Percentiles rank a stretch among this genome's conserved stretches.
Evolutionary conservation across 495 filamentous ascomycete species (phyloP).

Genomic region (Podospora pseudocomata): DNA sequence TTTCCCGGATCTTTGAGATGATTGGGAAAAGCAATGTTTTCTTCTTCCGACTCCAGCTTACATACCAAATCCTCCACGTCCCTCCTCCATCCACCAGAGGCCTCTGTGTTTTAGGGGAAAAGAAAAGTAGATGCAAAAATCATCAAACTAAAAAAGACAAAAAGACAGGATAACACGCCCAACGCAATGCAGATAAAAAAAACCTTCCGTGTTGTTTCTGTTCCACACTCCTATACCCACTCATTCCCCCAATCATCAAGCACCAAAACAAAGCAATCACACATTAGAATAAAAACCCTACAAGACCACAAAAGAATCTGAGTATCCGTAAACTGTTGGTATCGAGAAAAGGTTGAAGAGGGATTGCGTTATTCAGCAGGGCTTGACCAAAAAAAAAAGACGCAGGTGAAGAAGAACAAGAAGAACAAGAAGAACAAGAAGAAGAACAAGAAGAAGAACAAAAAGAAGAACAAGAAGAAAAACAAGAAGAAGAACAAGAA

Average conservation of each 20-base stretch:
- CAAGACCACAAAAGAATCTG: not conserved
- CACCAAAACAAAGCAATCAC: not conserved
- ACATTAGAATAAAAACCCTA: not conserved
- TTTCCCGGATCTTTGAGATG: not conserved
- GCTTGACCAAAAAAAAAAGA: conserved; percentile 7
- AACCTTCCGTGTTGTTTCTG: not conserved
- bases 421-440: not conserved
- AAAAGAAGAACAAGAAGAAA: not conserved
- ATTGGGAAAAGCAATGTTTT: not conserved
- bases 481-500: not conserved
- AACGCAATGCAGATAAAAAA: not conserved
- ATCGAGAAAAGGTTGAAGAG: not conserved
- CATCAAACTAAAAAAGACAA: not conserved
- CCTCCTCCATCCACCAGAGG: not conserved
- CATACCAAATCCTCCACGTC: not conserved
- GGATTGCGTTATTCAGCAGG: conserved; percentile 2
- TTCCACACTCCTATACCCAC: not conserved
- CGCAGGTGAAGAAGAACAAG: not conserved
- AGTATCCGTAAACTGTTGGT: not conserved
- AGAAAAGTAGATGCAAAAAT: not conserved
- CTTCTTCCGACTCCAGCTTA: not conserved
- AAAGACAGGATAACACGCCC: not conserved
- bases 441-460: not conserved
- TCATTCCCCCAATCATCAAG: not conserved
- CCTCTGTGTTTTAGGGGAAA: not conserved